Conservation (phyloP, 768 basidiomycete species). For the Lactarius deliciosus region DNA sequence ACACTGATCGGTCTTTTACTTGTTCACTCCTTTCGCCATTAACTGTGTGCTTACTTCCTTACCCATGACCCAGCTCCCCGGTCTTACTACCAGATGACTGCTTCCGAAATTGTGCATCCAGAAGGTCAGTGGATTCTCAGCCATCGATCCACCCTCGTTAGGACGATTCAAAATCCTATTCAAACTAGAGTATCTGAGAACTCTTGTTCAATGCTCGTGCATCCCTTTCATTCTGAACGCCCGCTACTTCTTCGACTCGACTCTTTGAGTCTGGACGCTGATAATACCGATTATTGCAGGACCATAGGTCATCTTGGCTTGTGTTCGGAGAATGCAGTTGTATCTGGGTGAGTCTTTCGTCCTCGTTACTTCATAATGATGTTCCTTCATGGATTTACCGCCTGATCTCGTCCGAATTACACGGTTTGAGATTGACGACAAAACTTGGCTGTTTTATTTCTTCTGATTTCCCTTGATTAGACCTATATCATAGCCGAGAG, state of each 20-base stretch:
- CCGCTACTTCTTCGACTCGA: neutral
- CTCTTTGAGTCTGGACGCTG: slow-evolving; percentile 6
- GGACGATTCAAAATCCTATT: slow-evolving; percentile 62
- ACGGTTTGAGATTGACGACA: slow-evolving; percentile 59
- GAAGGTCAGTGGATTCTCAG: slow-evolving; percentile 8
- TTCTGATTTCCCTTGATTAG: slow-evolving; percentile 46
- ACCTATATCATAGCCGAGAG: neutral
- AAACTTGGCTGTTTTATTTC: slow-evolving; percentile 78
- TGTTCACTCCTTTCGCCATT: slow-evolving; percentile 23
- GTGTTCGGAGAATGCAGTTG: neutral
- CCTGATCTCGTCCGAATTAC: slow-evolving; percentile 52
- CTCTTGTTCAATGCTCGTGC: slow-evolving; percentile 65
- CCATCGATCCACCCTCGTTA: slow-evolving; percentile 26
- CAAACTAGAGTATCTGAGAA: slow-evolving; percentile 96
- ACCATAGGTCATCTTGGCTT: neutral
- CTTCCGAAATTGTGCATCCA: neutral
- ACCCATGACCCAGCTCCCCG: neutral
- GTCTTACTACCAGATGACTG: slow-evolving; percentile 26
- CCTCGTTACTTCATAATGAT: slow-evolving; percentile 43
- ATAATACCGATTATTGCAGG: neutral
- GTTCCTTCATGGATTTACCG: slow-evolving; percentile 81
- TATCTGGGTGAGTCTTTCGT: slow-evolving; percentile 39
- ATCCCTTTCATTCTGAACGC: slow-evolving; percentile 31
- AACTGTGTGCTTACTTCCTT: slow-evolving; percentile 14
- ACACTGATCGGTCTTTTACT: slow-evolving; percentile 69